phyloP scores from a whole-genome alignment of 345 rosid genomes.

The Bretschneidera sinensis region DNA sequence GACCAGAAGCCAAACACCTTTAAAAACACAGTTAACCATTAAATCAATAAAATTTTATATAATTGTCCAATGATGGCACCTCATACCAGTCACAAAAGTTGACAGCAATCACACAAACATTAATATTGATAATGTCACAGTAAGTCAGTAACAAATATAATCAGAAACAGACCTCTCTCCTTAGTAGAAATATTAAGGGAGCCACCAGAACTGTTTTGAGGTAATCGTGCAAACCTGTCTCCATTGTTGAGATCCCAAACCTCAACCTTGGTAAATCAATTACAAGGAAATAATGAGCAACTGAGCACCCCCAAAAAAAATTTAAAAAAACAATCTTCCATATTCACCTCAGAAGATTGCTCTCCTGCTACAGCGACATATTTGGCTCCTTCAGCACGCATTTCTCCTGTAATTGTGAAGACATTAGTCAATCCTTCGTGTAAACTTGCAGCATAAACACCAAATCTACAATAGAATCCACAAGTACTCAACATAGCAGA shows the following conservation, averaged over 20 bases:
- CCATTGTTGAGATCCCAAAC: conserved; percentile 74
- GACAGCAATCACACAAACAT: not conserved
- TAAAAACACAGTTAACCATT: no score
- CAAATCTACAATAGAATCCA: not conserved
- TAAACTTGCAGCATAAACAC: not conserved
- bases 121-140: not conserved
- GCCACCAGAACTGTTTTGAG: conserved; percentile 36
- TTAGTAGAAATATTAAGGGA: conserved; percentile 35
- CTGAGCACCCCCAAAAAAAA: conserved; percentile 1
- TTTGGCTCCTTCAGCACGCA: conserved; percentile 35
- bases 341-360: conserved; percentile 56
- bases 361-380: conserved; percentile 81
- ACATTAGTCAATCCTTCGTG: no score
- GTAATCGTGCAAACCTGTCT: conserved; percentile 42
- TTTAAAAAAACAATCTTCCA: not conserved
- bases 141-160: not conserved
- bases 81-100: no score
- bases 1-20: no score
- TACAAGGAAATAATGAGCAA: conserved; percentile 17
- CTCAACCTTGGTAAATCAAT: conserved; percentile 53
- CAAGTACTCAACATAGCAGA: not conserved
- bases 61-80: not conserved
- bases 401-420: conserved; percentile 31
- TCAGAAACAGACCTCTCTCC: conserved; percentile 47
- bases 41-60: not conserved